Conservation (phyloP, 2,329 filamentous ascomycete species). For the Myriosclerotinia scirpicola region DNA sequence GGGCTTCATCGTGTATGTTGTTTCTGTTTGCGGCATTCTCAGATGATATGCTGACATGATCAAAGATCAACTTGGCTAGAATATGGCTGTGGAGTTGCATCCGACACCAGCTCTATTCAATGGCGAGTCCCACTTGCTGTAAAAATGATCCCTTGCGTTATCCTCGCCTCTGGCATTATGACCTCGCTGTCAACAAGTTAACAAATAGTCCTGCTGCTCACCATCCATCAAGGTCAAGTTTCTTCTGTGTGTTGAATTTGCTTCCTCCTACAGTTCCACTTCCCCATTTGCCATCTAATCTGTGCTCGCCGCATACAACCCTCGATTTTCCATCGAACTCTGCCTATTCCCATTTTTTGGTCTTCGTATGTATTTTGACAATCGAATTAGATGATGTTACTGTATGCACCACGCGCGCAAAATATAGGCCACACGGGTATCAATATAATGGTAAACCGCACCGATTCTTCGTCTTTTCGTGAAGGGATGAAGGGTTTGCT, state of each 20-base stretch:
- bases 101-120: slow-evolving; percentile 29
- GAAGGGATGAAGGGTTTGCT: not conserved
- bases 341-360: not conserved
- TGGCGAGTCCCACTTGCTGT: slow-evolving; percentile 44
- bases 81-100: slow-evolving; percentile 46
- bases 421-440: not conserved
- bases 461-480: not conserved
- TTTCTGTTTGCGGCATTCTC: not conserved
- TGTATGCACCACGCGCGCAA: not conserved
- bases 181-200: not conserved
- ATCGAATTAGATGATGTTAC: not conserved
- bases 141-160: slow-evolving; percentile 66
- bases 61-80: slow-evolving; percentile 58
- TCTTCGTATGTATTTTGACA: not conserved
- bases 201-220: not conserved
- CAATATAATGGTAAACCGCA: not conserved
- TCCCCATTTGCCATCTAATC: not conserved
- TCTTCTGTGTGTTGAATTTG: not conserved
- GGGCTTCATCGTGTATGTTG: slow-evolving; percentile 46
- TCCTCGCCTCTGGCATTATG: slow-evolving; percentile 62
- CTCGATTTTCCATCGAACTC: too few species aligned
- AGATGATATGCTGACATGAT: not conserved
- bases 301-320: not conserved
- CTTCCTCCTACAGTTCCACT: not conserved
- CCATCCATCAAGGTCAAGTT: not conserved